Conservation (phyloP, 805 yeast species). For the Wickerhamiella kurtzmanii region DNA sequence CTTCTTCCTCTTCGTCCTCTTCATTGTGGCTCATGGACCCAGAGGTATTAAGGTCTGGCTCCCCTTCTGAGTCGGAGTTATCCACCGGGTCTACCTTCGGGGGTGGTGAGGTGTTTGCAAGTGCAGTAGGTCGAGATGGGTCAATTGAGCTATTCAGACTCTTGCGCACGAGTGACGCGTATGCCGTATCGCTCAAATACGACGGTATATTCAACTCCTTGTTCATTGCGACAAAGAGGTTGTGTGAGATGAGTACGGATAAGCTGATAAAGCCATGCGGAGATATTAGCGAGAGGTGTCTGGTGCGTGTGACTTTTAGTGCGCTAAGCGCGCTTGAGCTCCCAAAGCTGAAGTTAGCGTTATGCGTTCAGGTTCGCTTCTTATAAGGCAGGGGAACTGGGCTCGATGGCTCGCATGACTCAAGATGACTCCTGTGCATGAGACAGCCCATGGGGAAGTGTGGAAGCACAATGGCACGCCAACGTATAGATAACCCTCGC, state of each 20-base stretch:
- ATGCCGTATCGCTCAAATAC: not conserved
- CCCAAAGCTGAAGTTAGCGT: too few species aligned
- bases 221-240: not conserved
- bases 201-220: not conserved
- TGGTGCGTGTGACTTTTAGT: too few species aligned
- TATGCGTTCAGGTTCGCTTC: too few species aligned
- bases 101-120: too few species aligned
- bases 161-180: not conserved
- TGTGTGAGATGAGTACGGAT: too few species aligned
- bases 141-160: not conserved
- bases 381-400: too few species aligned
- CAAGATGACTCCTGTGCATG: not conserved
- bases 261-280: too few species aligned
- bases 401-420: not conserved
- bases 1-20: not conserved
- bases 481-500: not conserved
- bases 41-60: not conserved
- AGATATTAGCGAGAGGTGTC: too few species aligned
- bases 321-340: too few species aligned
- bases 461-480: not conserved
- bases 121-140: too few species aligned
- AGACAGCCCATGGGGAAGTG: too few species aligned
- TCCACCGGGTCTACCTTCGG: not conserved
- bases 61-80: not conserved
- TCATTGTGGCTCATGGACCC: not conserved